Conservation (phyloP, 805 yeast species). For the Clavispora fructus region DNA sequence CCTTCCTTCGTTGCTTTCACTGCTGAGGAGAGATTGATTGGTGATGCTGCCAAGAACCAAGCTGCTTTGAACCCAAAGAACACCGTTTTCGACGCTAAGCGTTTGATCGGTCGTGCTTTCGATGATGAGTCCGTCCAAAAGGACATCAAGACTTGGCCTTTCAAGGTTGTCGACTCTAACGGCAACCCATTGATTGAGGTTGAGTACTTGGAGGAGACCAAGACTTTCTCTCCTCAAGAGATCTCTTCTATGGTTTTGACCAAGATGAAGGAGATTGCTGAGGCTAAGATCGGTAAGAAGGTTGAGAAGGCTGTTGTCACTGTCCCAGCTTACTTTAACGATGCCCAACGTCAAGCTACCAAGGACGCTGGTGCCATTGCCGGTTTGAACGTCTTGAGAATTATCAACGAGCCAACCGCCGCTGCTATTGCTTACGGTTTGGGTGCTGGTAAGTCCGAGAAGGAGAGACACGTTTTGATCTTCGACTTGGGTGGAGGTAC, state of each 20-base stretch:
- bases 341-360: conserved; percentile 92
- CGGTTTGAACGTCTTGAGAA: conserved; percentile 82
- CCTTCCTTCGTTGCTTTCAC: conserved; percentile 31
- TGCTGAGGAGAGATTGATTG: conserved; percentile 29
- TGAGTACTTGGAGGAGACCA: conserved; percentile 30
- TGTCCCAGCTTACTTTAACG: conserved; percentile 90
- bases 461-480: conserved; percentile 56
- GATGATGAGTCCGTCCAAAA: conserved; percentile 24
- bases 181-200: conserved; percentile 28
- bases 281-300: conserved; percentile 65
- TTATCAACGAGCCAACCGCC: conserved; percentile 74
- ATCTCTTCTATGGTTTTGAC: conserved; percentile 28
- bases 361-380: conserved; percentile 92
- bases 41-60: conserved; percentile 32
- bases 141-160: conserved; percentile 29
- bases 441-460: conserved; percentile 44
- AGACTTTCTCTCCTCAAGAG: conserved; percentile 28
- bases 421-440: conserved; percentile 31
- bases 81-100: conserved; percentile 31
- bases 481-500: conserved; percentile 50
- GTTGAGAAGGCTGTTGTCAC: conserved; percentile 88
- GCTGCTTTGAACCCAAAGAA: conserved; percentile 31
- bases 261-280: conserved; percentile 50
- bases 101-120: conserved; percentile 28
- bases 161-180: conserved; percentile 25